phyloP scores from a whole-genome alignment of 108 stramenopile species.

The Fistulifera pelliculosa region DNA sequence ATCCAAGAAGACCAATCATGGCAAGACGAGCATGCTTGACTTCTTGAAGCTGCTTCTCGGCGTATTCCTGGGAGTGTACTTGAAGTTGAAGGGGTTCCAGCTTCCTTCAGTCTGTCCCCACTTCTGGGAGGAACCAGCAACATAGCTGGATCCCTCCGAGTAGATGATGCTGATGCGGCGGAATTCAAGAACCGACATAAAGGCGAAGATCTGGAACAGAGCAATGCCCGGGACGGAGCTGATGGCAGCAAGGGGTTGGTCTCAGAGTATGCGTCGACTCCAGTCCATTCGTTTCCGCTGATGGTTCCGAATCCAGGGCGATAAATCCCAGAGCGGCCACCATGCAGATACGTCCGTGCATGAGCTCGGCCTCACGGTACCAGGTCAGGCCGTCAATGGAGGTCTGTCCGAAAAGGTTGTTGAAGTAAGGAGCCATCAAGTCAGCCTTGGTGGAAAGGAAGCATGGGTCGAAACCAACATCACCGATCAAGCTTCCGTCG shows the following conservation, averaged over 20 bases:
- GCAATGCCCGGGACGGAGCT: conserved; percentile 72
- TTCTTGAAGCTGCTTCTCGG: conserved; percentile 92
- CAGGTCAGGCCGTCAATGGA: conserved; percentile 67
- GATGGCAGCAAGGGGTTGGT: conserved; percentile 89
- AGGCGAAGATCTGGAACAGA: conserved; percentile 78
- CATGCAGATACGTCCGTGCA: conserved; percentile 96
- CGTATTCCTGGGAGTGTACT: conserved; percentile 92
- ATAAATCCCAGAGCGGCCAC: conserved; percentile 95
- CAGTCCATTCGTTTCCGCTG: conserved; percentile 88
- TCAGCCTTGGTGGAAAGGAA: conserved; percentile 88
- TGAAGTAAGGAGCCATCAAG: conserved; percentile 36
- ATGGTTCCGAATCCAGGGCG: conserved; percentile 89
- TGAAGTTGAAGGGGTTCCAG: conserved; percentile 89
- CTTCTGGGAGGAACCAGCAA: conserved; percentile 72
- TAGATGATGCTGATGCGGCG: conserved; percentile 78
- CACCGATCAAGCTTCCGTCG: conserved; percentile 87
- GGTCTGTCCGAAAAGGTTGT: conserved; percentile 25
- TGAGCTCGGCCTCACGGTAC: conserved; percentile 96
- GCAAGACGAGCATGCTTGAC: conserved; percentile 97
- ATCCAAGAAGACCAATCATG: conserved; percentile 90
- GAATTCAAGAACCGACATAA: conserved; percentile 80
- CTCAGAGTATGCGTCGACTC: conserved; percentile 86
- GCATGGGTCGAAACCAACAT: conserved; percentile 95
- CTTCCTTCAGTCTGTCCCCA: conserved; percentile 87
- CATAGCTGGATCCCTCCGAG: conserved; percentile 57